Base-by-base conservation (phyloP, 202 grass and related monocot genomes). In the Panicum virgatum region DNA sequence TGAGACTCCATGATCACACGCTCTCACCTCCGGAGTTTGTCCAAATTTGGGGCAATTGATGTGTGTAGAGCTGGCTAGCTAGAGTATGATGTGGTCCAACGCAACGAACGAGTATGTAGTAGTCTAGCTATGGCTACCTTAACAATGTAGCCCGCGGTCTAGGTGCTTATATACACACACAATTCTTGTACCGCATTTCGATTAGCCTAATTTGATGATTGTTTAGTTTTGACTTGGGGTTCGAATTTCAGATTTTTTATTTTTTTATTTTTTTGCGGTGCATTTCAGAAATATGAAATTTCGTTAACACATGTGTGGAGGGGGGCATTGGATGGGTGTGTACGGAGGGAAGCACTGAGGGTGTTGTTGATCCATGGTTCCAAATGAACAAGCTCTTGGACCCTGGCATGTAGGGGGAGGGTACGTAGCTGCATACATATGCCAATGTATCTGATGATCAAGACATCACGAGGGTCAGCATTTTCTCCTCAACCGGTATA, bases 121-220 rank as follows among this genome's bases (percentile, higher is more conserved):
- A 44, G 43, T 10, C 50, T 52, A 19, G 47, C 44, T 46, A 4
- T 62, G 18, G 34, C 32, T 65, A 11, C 30, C 7, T 65, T 9
- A 0, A 1, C 15, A 10, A 36, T 19, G 5, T 27, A 14, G 23
- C 25, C 4, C 63, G 14, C 43, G 0, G 13, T 16, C 13, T 70
- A 70, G 67, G 10, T 44, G 66, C 66, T 29, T 69, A 69, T 69
- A 47, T 69, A 69, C 16, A 44, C 22, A 27, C n/a, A n/a, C n/a
- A n/a, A 16, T 25, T 65, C 64, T 67, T 9, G 7, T 66, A 66
- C 61, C 5, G 8, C 26, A 30, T 30, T 30, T 15, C 5, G 58
- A 15, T 16, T 30, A 34, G 30, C 30, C 60, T 62, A 64, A 63
- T 38, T 37, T 64, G 32, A 19, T 64, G 29, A 20, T 38, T 4